Base-by-base conservation (phyloP, 176 grass and related monocot species). In the Phragmites australis region DNA sequence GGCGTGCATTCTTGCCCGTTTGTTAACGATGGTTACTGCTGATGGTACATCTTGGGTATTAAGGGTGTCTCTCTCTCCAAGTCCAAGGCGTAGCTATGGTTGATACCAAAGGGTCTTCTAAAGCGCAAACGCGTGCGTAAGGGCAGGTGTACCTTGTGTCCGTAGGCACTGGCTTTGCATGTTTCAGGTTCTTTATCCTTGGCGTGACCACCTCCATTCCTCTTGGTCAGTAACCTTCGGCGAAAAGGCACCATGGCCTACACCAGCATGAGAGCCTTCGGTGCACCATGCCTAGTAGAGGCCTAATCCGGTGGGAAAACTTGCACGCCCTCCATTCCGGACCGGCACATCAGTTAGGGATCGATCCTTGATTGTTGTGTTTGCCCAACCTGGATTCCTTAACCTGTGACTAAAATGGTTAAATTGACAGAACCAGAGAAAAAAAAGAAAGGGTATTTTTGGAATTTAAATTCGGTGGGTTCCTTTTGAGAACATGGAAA, bases 151-250 rank as follows among this genome's bases (percentile, higher is more conserved):
- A 43, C 63, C 85, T 62, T 76, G 71, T 70, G 60, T 39, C 64
- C 21, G 1, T 41, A 25, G 63, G n/a, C 58, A 78, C n/a, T n/a
- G 19, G 34, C 15, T 2, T 29, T 66, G n/a, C 51, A 45, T 63
- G 29, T 34, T n/a, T n/a, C n/a, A 37, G 42, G 43, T 47, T 30
- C 11, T 76, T 81, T 85, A 64, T 89, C 29, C 87, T 89, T 89
- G 54, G 3, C 87, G 77, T 85, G 82, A 70, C n/a, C n/a, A n/a
- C n/a, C 2, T 34, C 11, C 19, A 10, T 52, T 13, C 13, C 30
- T 6, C 50, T 72, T 11, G 54, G 21, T 54, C 30, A 59, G 16
- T 54, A 70, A n/a, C n/a, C 63, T 79, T 64, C 9, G 1, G 39
- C 14, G 26, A 39, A 75, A 56, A 47, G 25, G 17, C n/a, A n/a